Conservation (phyloP, 106 monocot species). For the Dioscorea zingiberensis region DNA sequence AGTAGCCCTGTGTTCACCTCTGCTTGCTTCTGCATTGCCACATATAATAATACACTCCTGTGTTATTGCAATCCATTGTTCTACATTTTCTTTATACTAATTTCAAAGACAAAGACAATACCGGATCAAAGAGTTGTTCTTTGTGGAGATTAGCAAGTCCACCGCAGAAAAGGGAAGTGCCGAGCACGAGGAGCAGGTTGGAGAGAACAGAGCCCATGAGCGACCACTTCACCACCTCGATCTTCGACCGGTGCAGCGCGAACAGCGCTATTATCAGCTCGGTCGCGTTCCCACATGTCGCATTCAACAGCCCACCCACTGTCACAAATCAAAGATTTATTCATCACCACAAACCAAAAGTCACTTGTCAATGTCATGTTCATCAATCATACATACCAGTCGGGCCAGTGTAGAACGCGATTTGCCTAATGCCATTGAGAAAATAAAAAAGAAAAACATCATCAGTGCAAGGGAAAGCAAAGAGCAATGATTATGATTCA, state of each 20-base stretch:
- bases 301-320: conserved; percentile 57
- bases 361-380: no score
- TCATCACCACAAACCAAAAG: no score
- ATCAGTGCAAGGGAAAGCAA: no score
- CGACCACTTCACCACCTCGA: conserved; percentile 60
- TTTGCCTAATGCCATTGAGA: conserved; percentile 46
- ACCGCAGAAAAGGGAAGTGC: conserved; percentile 67
- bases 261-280: conserved; percentile 57
- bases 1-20: conserved; percentile 65
- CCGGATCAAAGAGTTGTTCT: conserved; percentile 55
- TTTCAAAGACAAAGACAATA: conserved; percentile 1
- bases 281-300: conserved; percentile 59
- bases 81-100: no score
- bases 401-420: conserved; percentile 71
- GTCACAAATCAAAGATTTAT: no score
- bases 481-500: no score
- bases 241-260: conserved; percentile 38
- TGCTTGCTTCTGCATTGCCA: conserved; percentile 48
- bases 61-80: no score
- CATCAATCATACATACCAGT: conserved; percentile 35
- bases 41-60: no score
- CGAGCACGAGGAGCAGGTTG: conserved; percentile 79
- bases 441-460: neutral
- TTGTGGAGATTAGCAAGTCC: conserved; percentile 47
- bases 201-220: conserved; percentile 72